Conservation (phyloP, 306 rosid genomes). For the Vigna unguiculata region DNA sequence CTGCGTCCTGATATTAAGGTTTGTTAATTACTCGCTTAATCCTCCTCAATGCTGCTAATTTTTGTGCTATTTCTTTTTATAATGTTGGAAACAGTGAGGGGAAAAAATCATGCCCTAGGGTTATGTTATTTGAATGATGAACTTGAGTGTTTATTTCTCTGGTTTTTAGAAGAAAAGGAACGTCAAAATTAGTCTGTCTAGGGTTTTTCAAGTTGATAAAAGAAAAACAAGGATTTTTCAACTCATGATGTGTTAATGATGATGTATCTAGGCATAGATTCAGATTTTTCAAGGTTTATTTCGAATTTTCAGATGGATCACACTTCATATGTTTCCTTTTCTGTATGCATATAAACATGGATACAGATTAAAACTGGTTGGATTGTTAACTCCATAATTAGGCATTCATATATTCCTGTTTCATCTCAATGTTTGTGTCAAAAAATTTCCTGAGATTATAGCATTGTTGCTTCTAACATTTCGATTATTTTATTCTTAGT, state of each 20-base stretch:
- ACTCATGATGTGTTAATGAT: constrained; percentile 18
- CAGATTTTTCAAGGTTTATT: constrained; percentile 18
- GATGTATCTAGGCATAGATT: background rate
- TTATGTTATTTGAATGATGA: background rate
- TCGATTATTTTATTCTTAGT: too few relatives aligned
- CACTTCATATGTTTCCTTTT: background rate
- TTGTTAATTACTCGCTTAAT: background rate
- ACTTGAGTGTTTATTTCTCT: background rate
- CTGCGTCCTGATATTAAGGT: constrained; percentile 96
- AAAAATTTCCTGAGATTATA: constrained; percentile 1
- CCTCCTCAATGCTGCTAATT: background rate
- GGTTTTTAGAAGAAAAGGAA: background rate
- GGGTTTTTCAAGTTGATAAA: too few relatives aligned
- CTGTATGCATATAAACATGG: background rate
- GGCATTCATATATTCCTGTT: background rate
- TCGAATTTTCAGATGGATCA: background rate
- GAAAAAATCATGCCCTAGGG: background rate
- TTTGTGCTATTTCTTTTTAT: constrained; percentile 1
- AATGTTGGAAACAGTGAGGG: background rate
- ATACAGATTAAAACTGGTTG: background rate
- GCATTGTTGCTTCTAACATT: background rate
- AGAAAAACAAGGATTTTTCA: background rate
- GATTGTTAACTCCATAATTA: background rate
- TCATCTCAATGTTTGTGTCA: background rate
- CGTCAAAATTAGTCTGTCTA: background rate